Evolutionary conservation across 1,139 yeast species (phyloP).

Genomic region (Saccharomyces hybrid): DNA sequence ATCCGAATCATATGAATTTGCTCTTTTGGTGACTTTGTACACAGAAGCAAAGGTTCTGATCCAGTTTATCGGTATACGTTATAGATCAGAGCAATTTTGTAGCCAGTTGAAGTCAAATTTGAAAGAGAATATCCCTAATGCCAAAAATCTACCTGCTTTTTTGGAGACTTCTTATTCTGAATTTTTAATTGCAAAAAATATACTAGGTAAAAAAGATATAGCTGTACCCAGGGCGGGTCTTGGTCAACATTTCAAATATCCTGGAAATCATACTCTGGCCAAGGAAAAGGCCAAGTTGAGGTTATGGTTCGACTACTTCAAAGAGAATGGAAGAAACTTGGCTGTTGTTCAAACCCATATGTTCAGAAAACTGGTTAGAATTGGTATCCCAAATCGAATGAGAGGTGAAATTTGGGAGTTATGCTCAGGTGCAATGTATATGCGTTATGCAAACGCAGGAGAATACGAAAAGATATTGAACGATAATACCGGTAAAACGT

Average conservation of each 20-base stretch:
- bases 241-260: conserved; percentile 76
- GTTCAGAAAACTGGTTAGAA: conserved; percentile 75
- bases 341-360: conserved; percentile 67
- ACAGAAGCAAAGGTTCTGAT: conserved; percentile 58
- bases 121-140: conserved; percentile 55
- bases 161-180: conserved; percentile 77
- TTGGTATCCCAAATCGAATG: conserved; percentile 84
- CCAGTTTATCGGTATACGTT: conserved; percentile 70
- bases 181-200: conserved; percentile 61
- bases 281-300: conserved; percentile 83
- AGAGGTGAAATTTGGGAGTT: conserved; percentile 97
- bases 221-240: conserved; percentile 76
- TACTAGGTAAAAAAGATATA: conserved; percentile 36
- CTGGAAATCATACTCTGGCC: conserved; percentile 74
- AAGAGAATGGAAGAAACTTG: conserved; percentile 76
- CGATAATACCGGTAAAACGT: conserved; percentile 53
- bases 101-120: conserved; percentile 55
- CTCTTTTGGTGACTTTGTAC: conserved; percentile 62
- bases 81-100: conserved; percentile 78
- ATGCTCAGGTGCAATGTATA: conserved; percentile 77
- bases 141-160: conserved; percentile 58
- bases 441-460: conserved; percentile 55
- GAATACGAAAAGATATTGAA: conserved; percentile 53
- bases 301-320: conserved; percentile 87
- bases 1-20: conserved; percentile 66